Conservation (phyloP, 768 basidiomycete species). For the Naganishia kalamii region DNA sequence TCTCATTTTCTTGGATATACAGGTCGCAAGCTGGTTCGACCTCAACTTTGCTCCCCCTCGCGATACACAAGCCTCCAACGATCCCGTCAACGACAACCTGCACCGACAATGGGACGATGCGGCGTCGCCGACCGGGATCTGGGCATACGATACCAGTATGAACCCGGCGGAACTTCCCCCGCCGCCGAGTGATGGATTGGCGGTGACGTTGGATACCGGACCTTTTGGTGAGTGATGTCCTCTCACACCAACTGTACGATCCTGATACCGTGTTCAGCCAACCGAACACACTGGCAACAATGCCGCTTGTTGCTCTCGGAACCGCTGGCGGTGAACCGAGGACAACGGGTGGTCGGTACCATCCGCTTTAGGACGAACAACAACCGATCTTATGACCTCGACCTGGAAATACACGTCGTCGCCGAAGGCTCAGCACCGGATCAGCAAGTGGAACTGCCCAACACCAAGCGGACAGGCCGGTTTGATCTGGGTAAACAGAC, state of each 20-base stretch:
- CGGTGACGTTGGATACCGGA: constrained; percentile 40
- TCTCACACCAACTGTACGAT: no score
- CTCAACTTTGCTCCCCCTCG: constrained; percentile 38
- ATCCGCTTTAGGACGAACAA: constrained; percentile 41
- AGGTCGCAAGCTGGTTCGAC: constrained; percentile 47
- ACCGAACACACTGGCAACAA: constrained; percentile 47
- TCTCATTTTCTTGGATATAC: constrained; percentile 3
- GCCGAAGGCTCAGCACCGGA: constrained; percentile 30
- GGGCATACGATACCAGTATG: constrained; percentile 30
- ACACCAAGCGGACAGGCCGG: constrained; percentile 26
- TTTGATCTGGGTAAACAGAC: constrained; percentile 42
- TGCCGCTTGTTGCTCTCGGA: constrained; percentile 40
- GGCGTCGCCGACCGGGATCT: constrained; percentile 21
- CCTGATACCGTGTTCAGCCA: constrained; percentile 17
- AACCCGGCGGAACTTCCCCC: constrained; percentile 37
- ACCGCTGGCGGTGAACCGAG: constrained; percentile 44
- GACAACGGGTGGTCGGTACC: constrained; percentile 35
- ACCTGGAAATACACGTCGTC: constrained; percentile 35
- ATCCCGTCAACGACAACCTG: constrained; percentile 22
- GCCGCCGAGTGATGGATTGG: constrained; percentile 33
- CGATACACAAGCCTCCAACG: neutral
- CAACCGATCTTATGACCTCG: constrained; percentile 42
- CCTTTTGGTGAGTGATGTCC: constrained; percentile 34
- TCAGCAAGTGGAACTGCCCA: constrained; percentile 7
- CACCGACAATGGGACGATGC: constrained; percentile 32